A percentile compares a stretch with the other conserved stretches of the same genome.
Conservation (phyloP, 2,329 filamentous ascomycete genomes). For the Tolypocladium sp. region DNA sequence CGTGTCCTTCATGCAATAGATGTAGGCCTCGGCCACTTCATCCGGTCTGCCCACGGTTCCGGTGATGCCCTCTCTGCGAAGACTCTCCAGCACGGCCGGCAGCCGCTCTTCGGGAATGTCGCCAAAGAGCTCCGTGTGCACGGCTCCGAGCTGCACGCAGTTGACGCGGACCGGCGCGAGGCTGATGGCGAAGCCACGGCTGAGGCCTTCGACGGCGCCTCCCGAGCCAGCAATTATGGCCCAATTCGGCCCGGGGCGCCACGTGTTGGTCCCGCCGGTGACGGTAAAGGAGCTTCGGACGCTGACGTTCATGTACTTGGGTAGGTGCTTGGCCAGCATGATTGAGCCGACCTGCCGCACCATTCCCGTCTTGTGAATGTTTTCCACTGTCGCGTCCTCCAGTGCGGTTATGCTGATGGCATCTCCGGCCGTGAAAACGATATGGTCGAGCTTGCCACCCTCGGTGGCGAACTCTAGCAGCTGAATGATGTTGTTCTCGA, state of each 20-base stretch:
- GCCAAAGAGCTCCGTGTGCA: conserved; percentile 33
- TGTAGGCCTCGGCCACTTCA: conserved; percentile 32
- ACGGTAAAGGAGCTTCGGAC: conserved; percentile 41
- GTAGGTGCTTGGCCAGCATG: conserved; percentile 40
- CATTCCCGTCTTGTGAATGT: conserved; percentile 29
- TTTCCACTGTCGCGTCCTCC: conserved; percentile 27
- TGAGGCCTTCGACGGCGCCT: conserved; percentile 42
- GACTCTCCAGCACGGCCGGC: conserved; percentile 4
- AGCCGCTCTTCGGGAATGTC: conserved; percentile 7
- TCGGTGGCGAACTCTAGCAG: conserved; percentile 33
- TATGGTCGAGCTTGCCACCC: conserved; percentile 45
- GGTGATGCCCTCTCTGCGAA: conserved; percentile 9
- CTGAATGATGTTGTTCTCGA: conserved; percentile 34
- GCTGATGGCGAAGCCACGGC: conserved; percentile 50
- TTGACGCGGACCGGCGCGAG: conserved; percentile 57
- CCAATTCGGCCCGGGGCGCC: conserved; percentile 44
- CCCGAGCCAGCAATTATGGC: conserved; percentile 36
- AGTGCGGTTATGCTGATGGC: conserved; percentile 25
- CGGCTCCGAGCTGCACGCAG: conserved; percentile 45
- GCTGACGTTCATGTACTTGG: conserved; percentile 30
- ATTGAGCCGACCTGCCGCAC: conserved; percentile 42
- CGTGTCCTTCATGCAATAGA: conserved; percentile 32
- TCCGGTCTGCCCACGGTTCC: conserved; percentile 21
- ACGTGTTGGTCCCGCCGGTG: conserved; percentile 42
- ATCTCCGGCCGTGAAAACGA: conserved; percentile 48